Evolutionary conservation across 148 eudicot species (phyloP), one percentile per base, ranked within the genome.

Genomic region (Cornus florida): DNA sequence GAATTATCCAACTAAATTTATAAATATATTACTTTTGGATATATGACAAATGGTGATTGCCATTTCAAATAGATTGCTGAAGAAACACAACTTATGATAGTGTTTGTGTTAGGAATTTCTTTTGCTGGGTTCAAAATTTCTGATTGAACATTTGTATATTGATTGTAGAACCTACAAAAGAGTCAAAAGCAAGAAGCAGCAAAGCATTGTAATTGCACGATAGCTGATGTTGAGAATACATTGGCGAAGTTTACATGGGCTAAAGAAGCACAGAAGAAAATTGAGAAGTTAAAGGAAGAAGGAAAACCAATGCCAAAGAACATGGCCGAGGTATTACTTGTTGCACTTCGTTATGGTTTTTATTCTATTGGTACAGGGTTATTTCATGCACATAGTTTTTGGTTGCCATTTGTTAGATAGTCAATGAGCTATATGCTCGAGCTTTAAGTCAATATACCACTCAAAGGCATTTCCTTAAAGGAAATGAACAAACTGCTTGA

Each of bases 171-270:
- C 87, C 86, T 94, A 48, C 87, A 82, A 86, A 72, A 43, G 72
- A 88, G 87, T 84, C 97, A 94, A 79, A 94, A 94, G 86, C 90
- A 94, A 85, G 97, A 87, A 80, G 88, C 97, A 70, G 93, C 97
- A 78, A 94, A 91, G 85, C 83, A 94, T 0, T 94, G 91, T 76
- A 94, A 91, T 48, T 91, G 97, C 86, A 93, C 97, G 17, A 22
- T 90, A 23, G 81, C 82, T 57, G 94, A 90, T 62, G 79, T 90
- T 39, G 97, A 89, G 78, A 89, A 86, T 85, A 77, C 84, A 20
- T 86, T 94, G 81, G 90, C 98, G 22, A 92, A 92, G 80, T 94
- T 82, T 84, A 77, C 81, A 23, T 94, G 97, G 98, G 97, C 97
- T 35, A 94, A 90, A 82, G 86, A 94, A 80, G 98, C 97, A 67